Evolutionary conservation across 345 rosid genomes (phyloP).

Genomic region (Murraya koenigii): DNA sequence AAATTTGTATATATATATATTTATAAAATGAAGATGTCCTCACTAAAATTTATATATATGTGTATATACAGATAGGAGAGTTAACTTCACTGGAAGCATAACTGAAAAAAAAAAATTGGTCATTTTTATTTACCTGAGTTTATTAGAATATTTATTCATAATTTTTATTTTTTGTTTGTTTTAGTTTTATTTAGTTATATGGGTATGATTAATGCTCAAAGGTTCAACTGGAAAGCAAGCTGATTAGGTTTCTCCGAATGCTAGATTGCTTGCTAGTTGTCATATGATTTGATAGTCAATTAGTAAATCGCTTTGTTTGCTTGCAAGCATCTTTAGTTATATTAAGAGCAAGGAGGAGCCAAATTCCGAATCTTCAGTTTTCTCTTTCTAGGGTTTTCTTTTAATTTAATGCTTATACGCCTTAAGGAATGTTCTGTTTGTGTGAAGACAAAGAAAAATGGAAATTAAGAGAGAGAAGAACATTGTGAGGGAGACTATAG

Average conservation of each 20-base stretch:
- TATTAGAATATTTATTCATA: too few relatives aligned
- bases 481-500: background rate
- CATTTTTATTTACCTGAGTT: background rate
- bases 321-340: background rate
- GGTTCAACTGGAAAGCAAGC: background rate
- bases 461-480: background rate
- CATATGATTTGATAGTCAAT: background rate
- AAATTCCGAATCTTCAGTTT: background rate
- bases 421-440: background rate
- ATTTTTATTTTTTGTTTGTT: background rate
- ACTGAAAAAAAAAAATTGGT: background rate
- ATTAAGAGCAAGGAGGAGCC: background rate
- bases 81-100: background rate
- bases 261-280: background rate
- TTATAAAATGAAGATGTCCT: too few relatives aligned
- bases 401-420: background rate
- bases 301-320: background rate
- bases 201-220: background rate
- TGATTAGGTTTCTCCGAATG: background rate
- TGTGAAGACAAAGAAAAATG: background rate
- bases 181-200: background rate
- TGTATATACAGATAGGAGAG: too few relatives aligned
- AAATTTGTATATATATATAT: too few relatives aligned
- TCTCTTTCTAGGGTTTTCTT: background rate
- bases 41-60: too few relatives aligned